phyloP scores from a whole-genome alignment of 441 rosid species.

The Corymbia citriodora region DNA sequence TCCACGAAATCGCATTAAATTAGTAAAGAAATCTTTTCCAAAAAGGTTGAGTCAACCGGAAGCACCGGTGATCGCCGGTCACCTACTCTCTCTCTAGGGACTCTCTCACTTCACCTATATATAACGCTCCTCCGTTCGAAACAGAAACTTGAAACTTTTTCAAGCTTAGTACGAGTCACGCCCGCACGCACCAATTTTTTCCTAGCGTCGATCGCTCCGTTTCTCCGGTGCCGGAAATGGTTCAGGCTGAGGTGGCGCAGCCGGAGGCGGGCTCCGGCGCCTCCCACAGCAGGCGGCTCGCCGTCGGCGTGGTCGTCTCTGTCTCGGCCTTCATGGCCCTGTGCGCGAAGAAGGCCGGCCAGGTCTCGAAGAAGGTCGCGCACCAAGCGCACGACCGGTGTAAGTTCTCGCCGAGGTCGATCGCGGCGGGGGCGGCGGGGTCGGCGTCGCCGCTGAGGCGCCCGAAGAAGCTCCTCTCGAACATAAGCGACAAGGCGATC shows the following conservation, averaged over 20 bases:
- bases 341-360: conserved; percentile 43
- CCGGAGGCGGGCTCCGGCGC: conserved; percentile 7
- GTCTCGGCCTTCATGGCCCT: conserved; percentile 37
- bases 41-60: not conserved
- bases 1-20: not conserved
- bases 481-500: conserved; percentile 13
- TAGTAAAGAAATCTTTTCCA: not conserved
- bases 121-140: not conserved
- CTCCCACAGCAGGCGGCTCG: conserved; percentile 24
- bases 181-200: not conserved
- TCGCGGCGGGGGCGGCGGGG: not conserved
- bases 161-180: not conserved
- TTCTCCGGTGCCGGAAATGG: not conserved
- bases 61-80: not conserved
- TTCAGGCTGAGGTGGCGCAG: conserved; percentile 3
- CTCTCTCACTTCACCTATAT: not conserved
- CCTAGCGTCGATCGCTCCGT: not conserved
- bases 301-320: conserved; percentile 9
- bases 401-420: not conserved
- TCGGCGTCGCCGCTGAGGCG: not conserved
- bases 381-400: conserved; percentile 8
- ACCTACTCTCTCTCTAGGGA: not conserved
- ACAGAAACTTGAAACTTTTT: not conserved
- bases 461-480: conserved; percentile 7
- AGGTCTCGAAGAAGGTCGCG: conserved; percentile 29